A percentile compares a stretch with the other conserved stretches of the same genome.
Evolutionary conservation across 2,329 filamentous ascomycete species (phyloP).

Genomic region (Madurella fahalii): DNA sequence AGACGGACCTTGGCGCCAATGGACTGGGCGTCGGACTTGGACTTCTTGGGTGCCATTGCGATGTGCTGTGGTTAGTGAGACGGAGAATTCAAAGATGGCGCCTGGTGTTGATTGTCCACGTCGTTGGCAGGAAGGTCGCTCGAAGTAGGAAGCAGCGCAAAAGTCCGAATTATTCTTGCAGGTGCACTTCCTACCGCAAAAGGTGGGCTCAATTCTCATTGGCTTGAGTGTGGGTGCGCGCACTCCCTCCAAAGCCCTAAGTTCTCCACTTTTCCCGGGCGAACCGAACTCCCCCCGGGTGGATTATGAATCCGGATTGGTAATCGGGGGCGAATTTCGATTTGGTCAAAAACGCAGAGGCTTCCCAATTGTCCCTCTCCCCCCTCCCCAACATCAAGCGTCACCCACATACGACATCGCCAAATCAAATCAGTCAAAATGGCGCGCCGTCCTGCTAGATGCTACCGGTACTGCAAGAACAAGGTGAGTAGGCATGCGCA

Average conservation of each 20-base stretch:
- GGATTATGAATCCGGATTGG: constrained; percentile 54
- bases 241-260: constrained; percentile 33
- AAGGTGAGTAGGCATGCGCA: constrained; percentile 62
- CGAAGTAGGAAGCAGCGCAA: constrained; percentile 10
- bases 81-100: constrained; percentile 14
- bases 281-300: constrained; percentile 2
- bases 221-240: constrained; percentile 21
- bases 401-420: constrained; percentile 40
- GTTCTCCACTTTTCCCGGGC: constrained; percentile 29
- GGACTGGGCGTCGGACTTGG: constrained; percentile 78
- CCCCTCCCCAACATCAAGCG: constrained; percentile 39
- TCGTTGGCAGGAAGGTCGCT: constrained; percentile 19
- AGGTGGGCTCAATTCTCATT: constrained; percentile 23
- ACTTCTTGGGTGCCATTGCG: constrained; percentile 67
- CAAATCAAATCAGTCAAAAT: constrained; percentile 71
- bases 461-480: constrained; percentile 99
- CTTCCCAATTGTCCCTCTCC: constrained; percentile 27
- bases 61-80: constrained; percentile 27
- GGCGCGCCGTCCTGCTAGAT: constrained; percentile 98
- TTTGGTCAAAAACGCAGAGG: constrained; percentile 32
- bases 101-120: constrained; percentile 20
- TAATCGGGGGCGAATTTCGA: constrained; percentile 26
- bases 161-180: constrained; percentile 18
- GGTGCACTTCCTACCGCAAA: constrained; percentile 8
- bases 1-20: constrained; percentile 49